A percentile compares a stretch with the other conserved stretches of the same genome.
These are phyloP conservation scores for Clavispora carvajalis DNA, from an alignment of 805 yeast genomes.

Conservation along the genomic window DNA sequence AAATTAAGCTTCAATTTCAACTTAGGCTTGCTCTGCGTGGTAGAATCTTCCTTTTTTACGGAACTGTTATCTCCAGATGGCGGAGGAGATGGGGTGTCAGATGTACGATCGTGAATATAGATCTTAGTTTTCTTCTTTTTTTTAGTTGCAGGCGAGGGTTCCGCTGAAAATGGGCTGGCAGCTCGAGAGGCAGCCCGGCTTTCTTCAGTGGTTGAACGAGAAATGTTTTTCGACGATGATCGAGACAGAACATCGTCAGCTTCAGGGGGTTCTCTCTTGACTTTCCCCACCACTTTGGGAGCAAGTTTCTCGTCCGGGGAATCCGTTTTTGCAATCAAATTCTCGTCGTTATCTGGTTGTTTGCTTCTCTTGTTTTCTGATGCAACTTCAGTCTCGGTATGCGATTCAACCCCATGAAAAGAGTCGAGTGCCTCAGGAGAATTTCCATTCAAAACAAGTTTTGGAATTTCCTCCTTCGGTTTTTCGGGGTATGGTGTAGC, in stretches of 20 bases:
- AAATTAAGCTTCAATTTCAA: slow-evolving; percentile 10
- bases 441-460: background rate
- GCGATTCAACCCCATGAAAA: background rate
- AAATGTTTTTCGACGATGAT: background rate
- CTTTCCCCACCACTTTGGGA: background rate
- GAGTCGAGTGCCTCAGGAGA: background rate
- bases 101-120: slow-evolving; percentile 20
- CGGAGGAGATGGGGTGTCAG: slow-evolving; percentile 8
- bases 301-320: background rate
- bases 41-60: background rate
- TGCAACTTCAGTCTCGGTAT: background rate
- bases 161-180: slow-evolving; percentile 12
- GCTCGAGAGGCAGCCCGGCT: slow-evolving; percentile 4
- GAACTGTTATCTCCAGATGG: background rate
- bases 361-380: background rate
- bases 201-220: background rate
- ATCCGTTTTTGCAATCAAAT: background rate
- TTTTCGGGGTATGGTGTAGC: slow-evolving; percentile 34
- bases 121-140: slow-evolving; percentile 25
- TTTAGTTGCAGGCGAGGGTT: slow-evolving; percentile 5
- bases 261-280: background rate
- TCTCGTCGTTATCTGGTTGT: background rate
- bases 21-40: slow-evolving; percentile 7
- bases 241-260: background rate
- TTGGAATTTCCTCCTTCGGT: background rate